These are phyloP conservation scores for Papiliotrema fonsecae DNA, from an alignment of 1,284 basidiomycete genomes.

Conservation along the genomic window DNA sequence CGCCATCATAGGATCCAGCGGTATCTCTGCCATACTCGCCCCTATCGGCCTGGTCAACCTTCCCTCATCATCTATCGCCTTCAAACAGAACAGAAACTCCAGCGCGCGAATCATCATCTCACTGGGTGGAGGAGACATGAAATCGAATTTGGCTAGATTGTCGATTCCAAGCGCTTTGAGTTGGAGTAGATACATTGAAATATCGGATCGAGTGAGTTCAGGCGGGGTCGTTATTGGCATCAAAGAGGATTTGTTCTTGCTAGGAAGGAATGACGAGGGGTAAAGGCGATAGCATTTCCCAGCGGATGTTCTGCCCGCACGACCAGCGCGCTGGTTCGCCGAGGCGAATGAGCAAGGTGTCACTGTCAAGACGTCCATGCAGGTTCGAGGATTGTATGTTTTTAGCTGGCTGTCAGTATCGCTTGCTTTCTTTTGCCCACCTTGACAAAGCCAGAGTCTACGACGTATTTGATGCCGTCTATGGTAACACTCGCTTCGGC, in stretches of 20 bases:
- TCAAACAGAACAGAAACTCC: slow-evolving; percentile 55
- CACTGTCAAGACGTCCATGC: slow-evolving; percentile 73
- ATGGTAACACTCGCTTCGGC: slow-evolving; percentile 97
- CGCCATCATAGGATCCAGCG: slow-evolving; percentile 56
- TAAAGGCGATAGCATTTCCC: slow-evolving; percentile 95
- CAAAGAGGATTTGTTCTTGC: slow-evolving; percentile 48
- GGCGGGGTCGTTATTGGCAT: slow-evolving; percentile 66
- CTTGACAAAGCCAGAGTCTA: slow-evolving; percentile 94
- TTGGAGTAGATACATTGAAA: slow-evolving; percentile 82
- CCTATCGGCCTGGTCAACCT: slow-evolving; percentile 52
- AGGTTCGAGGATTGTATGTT: slow-evolving; percentile 73
- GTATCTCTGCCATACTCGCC: slow-evolving; percentile 55
- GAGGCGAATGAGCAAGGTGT: slow-evolving; percentile 78
- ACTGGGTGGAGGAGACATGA: slow-evolving; percentile 82
- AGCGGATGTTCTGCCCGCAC: slow-evolving; percentile 82
- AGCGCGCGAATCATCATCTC: slow-evolving; percentile 77
- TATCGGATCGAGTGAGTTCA: slow-evolving; percentile 82
- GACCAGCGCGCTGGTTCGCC: slow-evolving; percentile 79
- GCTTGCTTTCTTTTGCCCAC: slow-evolving; percentile 48
- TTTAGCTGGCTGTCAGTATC: slow-evolving; percentile 58
- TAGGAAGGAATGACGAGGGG: slow-evolving; percentile 58
- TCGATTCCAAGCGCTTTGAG: slow-evolving; percentile 92
- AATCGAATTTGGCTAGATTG: slow-evolving; percentile 80
- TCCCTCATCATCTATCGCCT: slow-evolving; percentile 53
- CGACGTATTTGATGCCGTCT: slow-evolving; percentile 89